Evolutionary conservation across 23 red algal genomes (phyloP).

Genomic region (Gracilaria gracilis): DNA sequence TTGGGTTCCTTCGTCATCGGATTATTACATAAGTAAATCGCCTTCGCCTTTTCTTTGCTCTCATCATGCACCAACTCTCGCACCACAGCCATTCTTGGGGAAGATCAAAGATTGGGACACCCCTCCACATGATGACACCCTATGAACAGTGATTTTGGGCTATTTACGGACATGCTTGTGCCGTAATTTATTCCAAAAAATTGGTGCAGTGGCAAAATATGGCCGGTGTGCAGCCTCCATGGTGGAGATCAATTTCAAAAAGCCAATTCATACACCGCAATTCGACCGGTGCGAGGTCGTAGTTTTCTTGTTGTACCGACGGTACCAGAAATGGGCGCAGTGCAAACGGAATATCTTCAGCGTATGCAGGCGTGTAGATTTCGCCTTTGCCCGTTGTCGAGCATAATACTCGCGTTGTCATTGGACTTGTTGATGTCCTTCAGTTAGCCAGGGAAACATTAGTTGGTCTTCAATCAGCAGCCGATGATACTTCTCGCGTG

Average conservation of each 20-base stretch:
- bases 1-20: slow-evolving; percentile 97
- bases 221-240: no score
- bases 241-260: no score
- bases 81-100: slow-evolving; percentile 99
- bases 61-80: slow-evolving; percentile 97
- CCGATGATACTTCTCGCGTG: slow-evolving; percentile 7
- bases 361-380: slow-evolving; percentile 80
- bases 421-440: slow-evolving; percentile 75
- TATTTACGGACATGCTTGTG: no score
- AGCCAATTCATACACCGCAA: no score
- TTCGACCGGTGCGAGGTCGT: no score
- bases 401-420: slow-evolving; percentile 31
- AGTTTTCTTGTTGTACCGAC: no score
- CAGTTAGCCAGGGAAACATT: slow-evolving; percentile 64
- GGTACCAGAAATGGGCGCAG: no score
- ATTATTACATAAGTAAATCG: slow-evolving; percentile 99
- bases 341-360: slow-evolving; percentile 63
- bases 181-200: no score
- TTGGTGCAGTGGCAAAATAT: no score
- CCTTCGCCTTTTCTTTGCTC: slow-evolving; percentile 88
- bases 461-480: slow-evolving; percentile 16
- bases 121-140: slow-evolving; percentile 41
- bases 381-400: slow-evolving; percentile 71
- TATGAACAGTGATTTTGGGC: no score
- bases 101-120: slow-evolving; percentile 86